phyloP scores from a whole-genome alignment of 805 yeast species.

The Metschnikowia dekortorum region DNA sequence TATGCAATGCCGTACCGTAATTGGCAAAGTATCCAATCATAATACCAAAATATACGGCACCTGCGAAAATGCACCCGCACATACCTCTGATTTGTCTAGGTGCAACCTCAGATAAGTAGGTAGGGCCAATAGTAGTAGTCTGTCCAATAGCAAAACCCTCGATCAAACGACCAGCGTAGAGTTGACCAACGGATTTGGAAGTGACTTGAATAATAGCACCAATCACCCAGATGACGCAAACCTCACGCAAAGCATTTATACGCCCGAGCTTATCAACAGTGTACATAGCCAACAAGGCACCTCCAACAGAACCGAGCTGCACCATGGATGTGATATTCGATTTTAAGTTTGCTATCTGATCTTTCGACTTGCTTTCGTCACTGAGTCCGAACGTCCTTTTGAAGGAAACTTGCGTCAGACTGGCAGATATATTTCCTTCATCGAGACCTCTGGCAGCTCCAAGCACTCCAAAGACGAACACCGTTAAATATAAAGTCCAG shows the following conservation, averaged over 20 bases:
- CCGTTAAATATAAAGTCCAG: slow-evolving; percentile 40
- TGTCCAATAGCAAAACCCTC: slow-evolving; percentile 58
- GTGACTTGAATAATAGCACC: slow-evolving; percentile 49
- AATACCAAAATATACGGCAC: slow-evolving; percentile 55
- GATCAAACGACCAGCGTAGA: slow-evolving; percentile 51
- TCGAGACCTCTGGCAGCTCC: slow-evolving; percentile 58
- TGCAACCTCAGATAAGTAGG: slow-evolving; percentile 48
- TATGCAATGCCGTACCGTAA: slow-evolving; percentile 49
- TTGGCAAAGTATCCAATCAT: slow-evolving; percentile 44
- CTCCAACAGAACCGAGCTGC: slow-evolving; percentile 52
- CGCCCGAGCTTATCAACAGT: slow-evolving; percentile 51
- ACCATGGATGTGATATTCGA: slow-evolving; percentile 59
- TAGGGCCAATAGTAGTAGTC: slow-evolving; percentile 53
- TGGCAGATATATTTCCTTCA: slow-evolving; percentile 50
- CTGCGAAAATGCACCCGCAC: slow-evolving; percentile 50
- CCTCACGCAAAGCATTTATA: slow-evolving; percentile 42
- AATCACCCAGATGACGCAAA: slow-evolving; percentile 34
- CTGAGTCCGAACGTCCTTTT: slow-evolving; percentile 39
- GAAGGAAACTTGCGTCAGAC: slow-evolving; percentile 42
- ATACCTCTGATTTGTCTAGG: slow-evolving; percentile 51
- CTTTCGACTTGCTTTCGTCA: slow-evolving; percentile 31
- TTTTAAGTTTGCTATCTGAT: slow-evolving; percentile 41
- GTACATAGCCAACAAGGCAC: slow-evolving; percentile 46
- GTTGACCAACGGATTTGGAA: slow-evolving; percentile 42
- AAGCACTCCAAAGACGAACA: slow-evolving; percentile 48